phyloP scores from a whole-genome alignment of 305 asterid genomes.

The Solanum hybrid region DNA sequence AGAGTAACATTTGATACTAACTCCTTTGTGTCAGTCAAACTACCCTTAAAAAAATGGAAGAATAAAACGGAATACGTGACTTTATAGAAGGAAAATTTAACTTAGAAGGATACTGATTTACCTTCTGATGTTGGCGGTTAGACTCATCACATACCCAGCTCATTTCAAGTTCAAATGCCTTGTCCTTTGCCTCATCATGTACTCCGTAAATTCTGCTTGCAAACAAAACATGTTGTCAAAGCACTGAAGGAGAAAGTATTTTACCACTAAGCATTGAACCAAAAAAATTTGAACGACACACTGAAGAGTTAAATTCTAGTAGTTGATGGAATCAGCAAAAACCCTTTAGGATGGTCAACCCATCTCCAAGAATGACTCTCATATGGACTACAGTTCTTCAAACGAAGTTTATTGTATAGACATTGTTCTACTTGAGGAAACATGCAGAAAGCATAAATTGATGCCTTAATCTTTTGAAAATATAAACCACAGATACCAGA shows the following conservation, averaged over 20 bases:
- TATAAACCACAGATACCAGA: not conserved
- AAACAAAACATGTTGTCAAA: not conserved
- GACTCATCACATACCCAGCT: conserved; percentile 98
- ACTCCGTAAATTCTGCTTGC: conserved; percentile 75
- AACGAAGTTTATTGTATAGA: not conserved
- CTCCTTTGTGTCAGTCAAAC: not conserved
- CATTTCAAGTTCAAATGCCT: conserved; percentile 93
- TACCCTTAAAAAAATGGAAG: not conserved
- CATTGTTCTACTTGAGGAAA: not conserved
- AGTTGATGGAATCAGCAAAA: not conserved
- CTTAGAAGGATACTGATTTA: conserved; percentile 8
- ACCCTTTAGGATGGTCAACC: not conserved
- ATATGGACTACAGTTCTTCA: not conserved
- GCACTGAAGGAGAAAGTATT: not conserved
- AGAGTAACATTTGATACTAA: not conserved
- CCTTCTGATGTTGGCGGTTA: conserved; percentile 89
- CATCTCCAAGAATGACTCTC: not conserved
- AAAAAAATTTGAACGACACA: not conserved
- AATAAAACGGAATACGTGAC: not conserved
- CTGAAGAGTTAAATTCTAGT: not conserved
- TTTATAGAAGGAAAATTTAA: not conserved
- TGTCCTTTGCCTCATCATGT: conserved; percentile 96
- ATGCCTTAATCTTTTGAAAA: not conserved
- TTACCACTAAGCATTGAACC: not conserved
- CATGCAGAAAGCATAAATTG: not conserved